Base-by-base conservation (phyloP, 306 rosid species). In the Quercus parvula region DNA sequence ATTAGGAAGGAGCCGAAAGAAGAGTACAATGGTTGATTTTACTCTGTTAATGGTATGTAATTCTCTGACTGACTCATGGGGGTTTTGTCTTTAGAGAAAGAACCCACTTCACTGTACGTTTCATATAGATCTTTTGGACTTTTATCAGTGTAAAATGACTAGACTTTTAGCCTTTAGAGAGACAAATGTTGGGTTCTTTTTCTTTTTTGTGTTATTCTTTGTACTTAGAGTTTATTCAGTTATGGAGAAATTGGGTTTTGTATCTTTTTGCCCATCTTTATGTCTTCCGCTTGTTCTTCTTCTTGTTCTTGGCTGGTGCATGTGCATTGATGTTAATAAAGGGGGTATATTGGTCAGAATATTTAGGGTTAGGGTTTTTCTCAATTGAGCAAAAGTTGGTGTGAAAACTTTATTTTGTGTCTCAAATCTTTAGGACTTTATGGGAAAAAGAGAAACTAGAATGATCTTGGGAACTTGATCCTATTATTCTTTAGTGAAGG, bases 301-400 rank as follows among this genome's bases (percentile, higher is more conserved):
- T 38, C 54, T 55, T 28, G 13, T 52, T 63, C 22, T 58, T 51
- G 22, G 54, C 4, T 52, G 14, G 9, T 74, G 70, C 55, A 35
- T 38, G 24, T 15, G 46, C 17, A 46, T 51, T 4, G 4, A 20
- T 54, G 57, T 61, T 52, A 6, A 14, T 55, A 27, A 56, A 57
- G 18, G 30, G 35, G 64, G 54, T 71, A 49, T 17, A 13, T 25
- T 61, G 18, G 70, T 77, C 55, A 41, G 58, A 38, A 35, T 20
- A 6, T 4, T 77, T 83, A 77, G 87, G 90, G 84, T 86, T 88
- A 81, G 88, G 87, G 86, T 85, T 88, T 88, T 81, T 54, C 22
- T 4, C 35, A n/a, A 31, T 49, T 71, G 77, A 71, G 19, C 28
- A 63, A 33, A 58, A 49, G 61, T 78, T 44, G 80, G 31, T 75